These are phyloP conservation scores for Sugiyamaella lignohabitans DNA, from an alignment of 805 yeast species.

Conservation along the genomic window DNA sequence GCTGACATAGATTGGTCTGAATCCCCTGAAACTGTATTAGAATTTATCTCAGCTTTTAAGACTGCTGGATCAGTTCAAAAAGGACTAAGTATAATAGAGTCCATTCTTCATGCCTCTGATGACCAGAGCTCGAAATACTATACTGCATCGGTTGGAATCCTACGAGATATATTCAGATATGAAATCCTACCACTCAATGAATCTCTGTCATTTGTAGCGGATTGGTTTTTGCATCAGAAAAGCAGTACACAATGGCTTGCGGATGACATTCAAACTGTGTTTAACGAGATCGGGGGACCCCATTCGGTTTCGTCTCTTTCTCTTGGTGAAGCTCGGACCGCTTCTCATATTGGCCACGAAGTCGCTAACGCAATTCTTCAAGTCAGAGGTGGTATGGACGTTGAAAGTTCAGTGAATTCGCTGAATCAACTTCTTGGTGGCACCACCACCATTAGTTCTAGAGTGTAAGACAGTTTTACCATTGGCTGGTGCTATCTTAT, in stretches of 20 bases:
- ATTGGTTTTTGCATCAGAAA: conserved; percentile 16
- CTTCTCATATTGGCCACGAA: conserved; percentile 15
- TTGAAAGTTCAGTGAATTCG: conserved; percentile 13
- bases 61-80: conserved; percentile 10
- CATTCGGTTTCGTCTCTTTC: conserved; percentile 10
- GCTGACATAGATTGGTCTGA: conserved; percentile 11
- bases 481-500: too few species aligned
- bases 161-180: conserved; percentile 14
- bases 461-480: too few species aligned
- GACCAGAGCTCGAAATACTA: conserved; percentile 3
- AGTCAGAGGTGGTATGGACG: conserved; percentile 15
- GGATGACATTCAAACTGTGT: conserved; percentile 14
- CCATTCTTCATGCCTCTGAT: conserved; percentile 17
- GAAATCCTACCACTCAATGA: conserved; percentile 17
- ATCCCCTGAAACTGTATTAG: conserved; percentile 20
- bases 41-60: conserved; percentile 23
- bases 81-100: conserved; percentile 16
- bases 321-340: conserved; percentile 11
- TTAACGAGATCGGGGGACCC: conserved; percentile 16
- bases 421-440: conserved; percentile 9
- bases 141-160: conserved; percentile 12
- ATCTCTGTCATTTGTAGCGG: conserved; percentile 10
- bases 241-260: conserved; percentile 13
- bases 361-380: conserved; percentile 14
- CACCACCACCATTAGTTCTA: too few species aligned